Conservation (phyloP, 345 rosid species). For the Citrus maxima region DNA sequence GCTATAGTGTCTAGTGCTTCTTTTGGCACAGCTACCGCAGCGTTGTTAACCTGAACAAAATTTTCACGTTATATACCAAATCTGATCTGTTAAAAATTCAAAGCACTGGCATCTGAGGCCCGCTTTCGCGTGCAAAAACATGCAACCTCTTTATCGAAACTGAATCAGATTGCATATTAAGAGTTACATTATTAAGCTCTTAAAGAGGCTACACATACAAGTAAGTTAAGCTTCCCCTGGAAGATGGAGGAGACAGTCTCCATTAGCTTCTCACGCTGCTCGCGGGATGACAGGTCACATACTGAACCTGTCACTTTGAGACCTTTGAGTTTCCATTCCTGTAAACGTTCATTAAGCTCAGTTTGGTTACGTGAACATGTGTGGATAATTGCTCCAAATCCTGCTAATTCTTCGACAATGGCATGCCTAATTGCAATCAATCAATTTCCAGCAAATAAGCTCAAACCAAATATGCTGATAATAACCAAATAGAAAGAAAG, state of each 20-base stretch:
- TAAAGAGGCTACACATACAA: slow-evolving; percentile 28
- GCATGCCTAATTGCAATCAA: background rate
- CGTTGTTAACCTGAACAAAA: background rate
- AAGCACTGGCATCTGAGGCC: too few species aligned
- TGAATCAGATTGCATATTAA: too few species aligned
- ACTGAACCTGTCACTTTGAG: slow-evolving; percentile 45
- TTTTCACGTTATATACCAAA: background rate
- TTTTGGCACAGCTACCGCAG: background rate
- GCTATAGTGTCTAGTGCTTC: background rate
- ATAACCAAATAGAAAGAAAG: background rate
- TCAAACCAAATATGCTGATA: background rate
- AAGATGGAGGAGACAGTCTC: slow-evolving; percentile 38
- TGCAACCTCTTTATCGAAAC: too few species aligned
- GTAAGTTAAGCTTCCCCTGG: slow-evolving; percentile 48
- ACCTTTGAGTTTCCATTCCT: slow-evolving; percentile 42
- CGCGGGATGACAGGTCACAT: slow-evolving; percentile 29
- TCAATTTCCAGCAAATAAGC: background rate
- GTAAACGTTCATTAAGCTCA: background rate
- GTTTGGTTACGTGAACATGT: background rate
- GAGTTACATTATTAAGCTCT: too few species aligned
- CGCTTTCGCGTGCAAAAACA: too few species aligned
- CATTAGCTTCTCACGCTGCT: slow-evolving; percentile 39
- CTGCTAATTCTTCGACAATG: background rate
- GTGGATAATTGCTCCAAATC: slow-evolving; percentile 7
- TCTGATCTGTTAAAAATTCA: background rate